Percentiles rank a stretch among this genome's conserved stretches.
These are phyloP conservation scores for Pseudotsuga menziesii DNA, from an alignment of 75 land plant genomes.

Conservation along the genomic window DNA sequence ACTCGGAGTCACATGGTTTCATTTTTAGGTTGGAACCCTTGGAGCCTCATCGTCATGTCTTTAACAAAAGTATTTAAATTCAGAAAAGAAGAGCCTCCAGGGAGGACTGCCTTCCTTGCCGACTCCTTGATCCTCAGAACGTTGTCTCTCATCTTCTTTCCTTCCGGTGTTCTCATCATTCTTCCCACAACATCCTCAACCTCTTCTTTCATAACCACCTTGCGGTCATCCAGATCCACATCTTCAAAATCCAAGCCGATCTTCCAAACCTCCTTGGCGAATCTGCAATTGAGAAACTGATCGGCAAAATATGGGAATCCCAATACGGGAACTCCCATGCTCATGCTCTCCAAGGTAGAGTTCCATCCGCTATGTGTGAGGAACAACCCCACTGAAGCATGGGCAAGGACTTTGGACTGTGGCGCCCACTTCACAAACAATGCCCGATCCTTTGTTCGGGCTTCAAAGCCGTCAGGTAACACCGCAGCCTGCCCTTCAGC, in stretches of 20 bases:
- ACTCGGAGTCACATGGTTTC: no score
- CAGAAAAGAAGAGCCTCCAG: no score
- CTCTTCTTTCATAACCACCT: neutral
- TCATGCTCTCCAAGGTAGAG: conserved; percentile 24
- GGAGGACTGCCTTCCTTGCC: no score
- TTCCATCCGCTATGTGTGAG: conserved; percentile 44
- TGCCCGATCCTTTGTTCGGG: neutral
- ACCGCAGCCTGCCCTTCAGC: neutral
- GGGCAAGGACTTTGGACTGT: conserved; percentile 26
- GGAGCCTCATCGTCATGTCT: no score
- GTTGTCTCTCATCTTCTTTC: neutral
- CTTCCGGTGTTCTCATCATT: neutral
- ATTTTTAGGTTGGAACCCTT: no score
- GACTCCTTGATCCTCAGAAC: neutral
- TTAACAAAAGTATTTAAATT: no score
- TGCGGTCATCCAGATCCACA: neutral
- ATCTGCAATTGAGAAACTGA: conserved; percentile 14
- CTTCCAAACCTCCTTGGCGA: neutral
- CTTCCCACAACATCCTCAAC: neutral
- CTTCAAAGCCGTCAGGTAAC: neutral
- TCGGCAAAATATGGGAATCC: conserved; percentile 26
- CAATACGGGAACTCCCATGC: conserved; percentile 26
- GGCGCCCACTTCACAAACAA: conserved; percentile 28
- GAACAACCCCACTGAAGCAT: conserved; percentile 22
- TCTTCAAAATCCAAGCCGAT: neutral